Evolutionary conservation across 2,329 filamentous ascomycete genomes (phyloP).

Genomic region (Xylogone sp.): DNA sequence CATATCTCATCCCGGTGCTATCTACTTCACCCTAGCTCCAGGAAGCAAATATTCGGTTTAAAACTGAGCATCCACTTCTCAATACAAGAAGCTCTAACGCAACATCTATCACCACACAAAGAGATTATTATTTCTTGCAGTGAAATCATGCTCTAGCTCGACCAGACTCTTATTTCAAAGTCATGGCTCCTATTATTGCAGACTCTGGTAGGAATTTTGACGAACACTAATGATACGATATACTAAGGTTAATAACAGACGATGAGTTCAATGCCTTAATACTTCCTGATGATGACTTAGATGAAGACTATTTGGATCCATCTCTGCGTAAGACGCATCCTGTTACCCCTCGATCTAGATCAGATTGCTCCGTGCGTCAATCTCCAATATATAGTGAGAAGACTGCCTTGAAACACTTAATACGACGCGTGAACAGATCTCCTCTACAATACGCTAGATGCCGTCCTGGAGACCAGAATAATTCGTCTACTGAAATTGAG

Average conservation of each 20-base stretch:
- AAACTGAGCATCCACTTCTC: no score
- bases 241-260: background rate
- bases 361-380: background rate
- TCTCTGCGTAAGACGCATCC: background rate
- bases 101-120: no score
- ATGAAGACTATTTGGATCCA: background rate
- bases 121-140: no score
- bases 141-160: no score
- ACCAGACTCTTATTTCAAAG: no score
- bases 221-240: no score
- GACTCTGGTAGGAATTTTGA: background rate
- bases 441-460: no score
- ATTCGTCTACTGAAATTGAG: constrained; percentile 38
- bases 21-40: no score
- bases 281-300: background rate
- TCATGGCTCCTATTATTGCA: no score
- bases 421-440: background rate
- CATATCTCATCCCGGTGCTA: no score
- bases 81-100: no score
- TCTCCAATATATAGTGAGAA: background rate
- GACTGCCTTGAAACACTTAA: background rate
- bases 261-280: background rate
- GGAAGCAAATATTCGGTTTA: no score
- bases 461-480: constrained; percentile 4
- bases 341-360: background rate